Evolutionary conservation across 352 stramenopile species (phyloP), one percentile per base, ranked within the genome.

Genomic region (Globisporangium mamillatum): DNA sequence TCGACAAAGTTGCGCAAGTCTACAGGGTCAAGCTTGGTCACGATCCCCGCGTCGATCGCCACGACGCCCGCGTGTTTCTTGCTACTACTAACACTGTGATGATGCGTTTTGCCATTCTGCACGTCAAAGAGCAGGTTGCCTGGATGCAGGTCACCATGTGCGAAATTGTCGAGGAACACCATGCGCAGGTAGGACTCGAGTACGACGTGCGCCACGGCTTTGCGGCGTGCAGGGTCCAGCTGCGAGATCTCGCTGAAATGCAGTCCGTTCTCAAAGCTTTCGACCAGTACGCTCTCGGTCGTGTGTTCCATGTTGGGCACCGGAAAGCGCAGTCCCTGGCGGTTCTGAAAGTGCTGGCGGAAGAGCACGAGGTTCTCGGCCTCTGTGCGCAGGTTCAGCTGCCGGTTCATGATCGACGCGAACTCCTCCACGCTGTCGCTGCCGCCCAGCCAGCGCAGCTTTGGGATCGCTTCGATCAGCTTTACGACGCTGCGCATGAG

Each of bases 91-190:
- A 22, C 18, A 10, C 44, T 52, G 44, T 52, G 41, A 9, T 46
- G 41, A 50, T 52, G 44, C 7, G 44, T 18, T 52, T 52, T 52
- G 20, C 44, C 22, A 3, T 53, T 55, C 36, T 68, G 72, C 60
- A 79, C 53, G 32, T 90, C 78, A 73, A 94, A 91, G 27, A 98
- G 77, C 63, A 98, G 75, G 69, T 98, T 98, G 41, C 94, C 94
- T 54, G 92, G 92, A 70, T 98, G 94, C n/a, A 98, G 70, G 72
- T 98, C 93, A 44, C 89, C 89, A 61, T 98, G 92, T 14, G 94
- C 87, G 75, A 98, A 99, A 67, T 98, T 98, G 73, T 99, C 91
- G 9, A 97, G 76, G 57, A 99, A 98, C 0, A 98, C 92, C 97
- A 99, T 99, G 48, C 92, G 88, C 16, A 97, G 71, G 68, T 95